Conservation (phyloP, 2,329 filamentous ascomycete genomes). For the Epichloe baconii region DNA sequence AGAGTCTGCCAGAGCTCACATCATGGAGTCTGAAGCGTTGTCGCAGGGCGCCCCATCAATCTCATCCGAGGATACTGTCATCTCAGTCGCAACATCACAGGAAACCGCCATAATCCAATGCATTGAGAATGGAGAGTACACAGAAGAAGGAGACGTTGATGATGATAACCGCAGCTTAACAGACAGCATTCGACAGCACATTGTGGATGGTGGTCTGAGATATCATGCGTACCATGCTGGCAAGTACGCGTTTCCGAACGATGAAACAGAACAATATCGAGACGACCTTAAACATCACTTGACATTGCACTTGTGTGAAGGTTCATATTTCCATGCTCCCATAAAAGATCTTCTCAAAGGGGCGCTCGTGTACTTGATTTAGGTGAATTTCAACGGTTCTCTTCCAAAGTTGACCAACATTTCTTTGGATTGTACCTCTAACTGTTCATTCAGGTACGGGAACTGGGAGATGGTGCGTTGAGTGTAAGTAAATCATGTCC, state of each 20-base stretch:
- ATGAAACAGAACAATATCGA: slow-evolving; percentile 28
- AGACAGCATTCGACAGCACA: slow-evolving; percentile 29
- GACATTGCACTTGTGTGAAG: slow-evolving; percentile 25
- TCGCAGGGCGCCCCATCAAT: not conserved
- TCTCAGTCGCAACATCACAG: slow-evolving; percentile 18
- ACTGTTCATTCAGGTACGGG: slow-evolving; percentile 27
- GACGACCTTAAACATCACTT: slow-evolving; percentile 29
- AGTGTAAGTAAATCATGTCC: slow-evolving; percentile 25
- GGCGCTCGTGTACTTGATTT: slow-evolving; percentile 34
- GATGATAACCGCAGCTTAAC: slow-evolving; percentile 28
- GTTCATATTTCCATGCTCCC: slow-evolving; percentile 30
- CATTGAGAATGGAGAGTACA: slow-evolving; percentile 21
- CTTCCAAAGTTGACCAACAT: not conserved
- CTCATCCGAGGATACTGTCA: slow-evolving; percentile 7
- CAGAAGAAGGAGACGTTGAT: slow-evolving; percentile 9
- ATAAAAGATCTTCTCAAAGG: slow-evolving; percentile 23
- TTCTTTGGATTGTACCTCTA: not conserved
- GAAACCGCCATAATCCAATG: slow-evolving; percentile 19
- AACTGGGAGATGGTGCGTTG: slow-evolving; percentile 37
- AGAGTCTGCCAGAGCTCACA: not conserved
- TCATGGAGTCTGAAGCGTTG: not conserved
- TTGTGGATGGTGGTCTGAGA: slow-evolving; percentile 26
- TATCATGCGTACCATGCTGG: slow-evolving; percentile 30
- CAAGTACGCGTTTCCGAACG: slow-evolving; percentile 30
- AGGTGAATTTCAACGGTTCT: slow-evolving; percentile 17